Evolutionary conservation across 805 yeast genomes (phyloP), one percentile per base, ranked within the genome.

Genomic region (Myxozyma geophila): DNA sequence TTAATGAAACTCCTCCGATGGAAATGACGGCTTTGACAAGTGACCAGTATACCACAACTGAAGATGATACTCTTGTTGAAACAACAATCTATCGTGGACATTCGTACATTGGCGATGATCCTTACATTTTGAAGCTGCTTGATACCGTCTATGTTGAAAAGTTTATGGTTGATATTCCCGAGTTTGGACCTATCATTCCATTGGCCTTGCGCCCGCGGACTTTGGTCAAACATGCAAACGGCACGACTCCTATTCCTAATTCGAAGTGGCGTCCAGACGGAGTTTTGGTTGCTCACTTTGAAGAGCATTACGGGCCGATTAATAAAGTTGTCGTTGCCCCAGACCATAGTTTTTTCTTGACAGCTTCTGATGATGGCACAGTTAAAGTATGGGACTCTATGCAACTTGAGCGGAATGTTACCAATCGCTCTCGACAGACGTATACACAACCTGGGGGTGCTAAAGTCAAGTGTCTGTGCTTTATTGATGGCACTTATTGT

Each of bases 311-410:
- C n/a, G 79, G 84, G 56, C 71, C 85, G 1, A 78, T 92, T n/a
- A 85, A 80, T 23, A 76, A 86, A 35, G 72, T 91, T 8, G 83
- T 81, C 0, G 82, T 84, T 0, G 81, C 89, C 5, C 86, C 88
- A 0, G 86, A 87, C 36, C 81, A 85, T 15, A 82, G 83, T 28
- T 87, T 84, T 67, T 86, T 93, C 67, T 77, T 91, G 1, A 86
- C 95, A 1, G 96, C 92, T 1, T 90, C 95, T 7, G 88, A 86
- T 54, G 82, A 82, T 36, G 97, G 98, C 0, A 72, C 77, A 1
- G 71, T 95, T 46, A 87, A 85, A 67, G 75, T 93, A 0, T 95
- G 98, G 98, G 96, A 90, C 71, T 75, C 87, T 0, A 70, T 77
- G 9, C 83, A 85, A 62, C 76, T 92, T 43, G 90, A 87, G 58